phyloP scores from a whole-genome alignment of 1,284 basidiomycete genomes.

The Athelia sp. region DNA sequence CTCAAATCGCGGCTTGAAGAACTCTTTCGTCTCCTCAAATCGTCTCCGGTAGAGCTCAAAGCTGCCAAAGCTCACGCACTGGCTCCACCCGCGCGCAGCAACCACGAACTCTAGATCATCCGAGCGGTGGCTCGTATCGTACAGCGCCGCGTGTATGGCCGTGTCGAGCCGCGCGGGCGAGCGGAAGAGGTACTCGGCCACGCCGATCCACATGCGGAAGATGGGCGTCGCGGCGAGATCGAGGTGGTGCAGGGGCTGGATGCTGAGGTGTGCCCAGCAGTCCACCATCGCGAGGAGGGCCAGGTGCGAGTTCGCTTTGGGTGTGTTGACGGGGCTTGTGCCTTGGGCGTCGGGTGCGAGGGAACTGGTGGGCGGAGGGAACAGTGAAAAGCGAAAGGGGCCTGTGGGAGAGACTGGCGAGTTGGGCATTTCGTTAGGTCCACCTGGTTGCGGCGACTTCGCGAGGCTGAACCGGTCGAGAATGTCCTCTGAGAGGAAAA shows the following conservation, averaged over 20 bases:
- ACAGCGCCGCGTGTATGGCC: slow-evolving; percentile 66
- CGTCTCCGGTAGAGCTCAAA: slow-evolving; percentile 85
- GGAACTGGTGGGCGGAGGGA: too few species aligned
- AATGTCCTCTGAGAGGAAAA: slow-evolving; percentile 83
- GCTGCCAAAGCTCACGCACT: slow-evolving; percentile 89
- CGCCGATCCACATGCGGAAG: slow-evolving; percentile 96
- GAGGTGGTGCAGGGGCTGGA: slow-evolving; percentile 79
- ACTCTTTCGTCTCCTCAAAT: slow-evolving; percentile 78
- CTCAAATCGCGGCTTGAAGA: slow-evolving; percentile 87
- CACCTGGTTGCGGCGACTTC: slow-evolving; percentile 28
- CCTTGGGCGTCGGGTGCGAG: too few species aligned
- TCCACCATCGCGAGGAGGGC: slow-evolving; percentile 98
- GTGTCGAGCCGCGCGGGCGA: slow-evolving; percentile 55
- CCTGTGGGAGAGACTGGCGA: neutral
- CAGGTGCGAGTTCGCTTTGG: slow-evolving; percentile 82
- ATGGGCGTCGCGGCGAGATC: slow-evolving; percentile 94
- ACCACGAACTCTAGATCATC: slow-evolving; percentile 95
- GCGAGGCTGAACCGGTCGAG: slow-evolving; percentile 89
- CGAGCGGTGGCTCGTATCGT: slow-evolving; percentile 79
- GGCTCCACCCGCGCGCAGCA: slow-evolving; percentile 95
- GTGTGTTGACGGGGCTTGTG: slow-evolving; percentile 17
- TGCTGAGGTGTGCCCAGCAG: slow-evolving; percentile 87
- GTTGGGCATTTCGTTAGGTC: slow-evolving; percentile 5
- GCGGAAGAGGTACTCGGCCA: slow-evolving; percentile 93
- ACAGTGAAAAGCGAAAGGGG: neutral